Base-by-base conservation (phyloP, 805 yeast species). In the Hanseniaspora mollemarum region DNA sequence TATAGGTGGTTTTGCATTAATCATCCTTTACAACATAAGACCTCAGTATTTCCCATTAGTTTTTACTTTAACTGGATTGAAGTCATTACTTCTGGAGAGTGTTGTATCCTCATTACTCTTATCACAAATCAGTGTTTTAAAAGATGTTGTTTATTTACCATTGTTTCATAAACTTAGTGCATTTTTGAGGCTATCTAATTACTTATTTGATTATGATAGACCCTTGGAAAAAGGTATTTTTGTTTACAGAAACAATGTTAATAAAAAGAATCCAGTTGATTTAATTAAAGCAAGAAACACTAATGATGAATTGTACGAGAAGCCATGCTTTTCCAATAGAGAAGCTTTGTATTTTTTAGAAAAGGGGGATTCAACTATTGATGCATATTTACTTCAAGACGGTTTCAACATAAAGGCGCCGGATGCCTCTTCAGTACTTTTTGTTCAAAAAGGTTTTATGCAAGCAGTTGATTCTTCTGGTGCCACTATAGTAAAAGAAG, bases 141-240 rank as follows among this genome's bases (percentile, higher is more conserved):
- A 45, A 28, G 28, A 36, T 15, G 15, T 22, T 19, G 28, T 46
- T 21, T 38, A 46, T 19, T 15, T 25, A 15, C 43, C 50, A 9
- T 13, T 46, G 5, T 29, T 29, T 13, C 36, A 46, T 9, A 37
- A 38, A 16, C 18, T 46, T 12, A 43, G 29, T 2, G 19, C 50
- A 18, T 7, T 31, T 10, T 24, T 46, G 12, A 46, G 38, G 31
- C 24, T 46, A 7, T 46, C 50, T 5, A 46, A 46, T 32, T 46
- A 46, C 13, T 24, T 46, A 18, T 46, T 46, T 37, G 43, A 46
- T 26, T 46, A 29, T 29, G 43, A 46, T 13, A 37, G 38, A 37
- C 37, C 43, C 4, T 38, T 46, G 8, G 50, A 46, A 32, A 46
- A 18, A 18, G 50, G 50, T 2, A 21, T 13, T 21, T 26, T 46